phyloP scores from a whole-genome alignment of 2,329 filamentous ascomycete genomes.

The Curvularia eragrostidis region DNA sequence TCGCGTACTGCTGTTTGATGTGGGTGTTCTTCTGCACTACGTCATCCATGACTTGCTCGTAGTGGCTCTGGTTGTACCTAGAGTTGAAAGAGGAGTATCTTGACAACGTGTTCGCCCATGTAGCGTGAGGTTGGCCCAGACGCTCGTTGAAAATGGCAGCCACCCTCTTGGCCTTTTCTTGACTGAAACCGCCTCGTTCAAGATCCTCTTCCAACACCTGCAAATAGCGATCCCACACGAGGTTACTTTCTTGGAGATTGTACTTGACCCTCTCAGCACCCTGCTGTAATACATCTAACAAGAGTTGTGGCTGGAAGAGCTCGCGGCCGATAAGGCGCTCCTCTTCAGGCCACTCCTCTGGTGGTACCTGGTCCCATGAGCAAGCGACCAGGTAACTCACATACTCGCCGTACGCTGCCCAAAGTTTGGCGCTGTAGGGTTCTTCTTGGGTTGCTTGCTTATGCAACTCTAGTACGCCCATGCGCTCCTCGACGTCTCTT shows the following conservation, averaged over 20 bases:
- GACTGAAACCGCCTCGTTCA: constrained; percentile 59
- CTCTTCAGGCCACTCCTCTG: constrained; percentile 64
- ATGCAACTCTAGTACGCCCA: constrained; percentile 74
- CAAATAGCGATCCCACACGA: constrained; percentile 81
- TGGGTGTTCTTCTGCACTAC: constrained; percentile 68
- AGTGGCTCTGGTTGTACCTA: constrained; percentile 72
- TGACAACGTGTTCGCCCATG: constrained; percentile 77
- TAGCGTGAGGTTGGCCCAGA: constrained; percentile 73
- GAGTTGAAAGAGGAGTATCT: constrained; percentile 77
- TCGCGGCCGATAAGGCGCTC: constrained; percentile 73
- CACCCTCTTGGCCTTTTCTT: constrained; percentile 67
- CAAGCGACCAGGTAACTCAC: constrained; percentile 74
- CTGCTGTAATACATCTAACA: constrained; percentile 73
- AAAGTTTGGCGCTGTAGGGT: constrained; percentile 74
- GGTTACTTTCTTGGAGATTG: constrained; percentile 76
- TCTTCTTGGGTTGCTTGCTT: constrained; percentile 74
- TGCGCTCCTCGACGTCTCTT: constrained; percentile 68
- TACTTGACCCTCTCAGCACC: constrained; percentile 75
- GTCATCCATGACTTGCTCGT: constrained; percentile 75
- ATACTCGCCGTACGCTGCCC: constrained; percentile 80
- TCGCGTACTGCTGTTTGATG: constrained; percentile 68
- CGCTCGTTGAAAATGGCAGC: constrained; percentile 74
- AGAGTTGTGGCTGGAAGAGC: constrained; percentile 71
- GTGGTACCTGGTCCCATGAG: constrained; percentile 62
- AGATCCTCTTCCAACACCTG: constrained; percentile 74